Conservation (phyloP, 164 flowering plant genomes). For the Tetracentron sinense region DNA sequence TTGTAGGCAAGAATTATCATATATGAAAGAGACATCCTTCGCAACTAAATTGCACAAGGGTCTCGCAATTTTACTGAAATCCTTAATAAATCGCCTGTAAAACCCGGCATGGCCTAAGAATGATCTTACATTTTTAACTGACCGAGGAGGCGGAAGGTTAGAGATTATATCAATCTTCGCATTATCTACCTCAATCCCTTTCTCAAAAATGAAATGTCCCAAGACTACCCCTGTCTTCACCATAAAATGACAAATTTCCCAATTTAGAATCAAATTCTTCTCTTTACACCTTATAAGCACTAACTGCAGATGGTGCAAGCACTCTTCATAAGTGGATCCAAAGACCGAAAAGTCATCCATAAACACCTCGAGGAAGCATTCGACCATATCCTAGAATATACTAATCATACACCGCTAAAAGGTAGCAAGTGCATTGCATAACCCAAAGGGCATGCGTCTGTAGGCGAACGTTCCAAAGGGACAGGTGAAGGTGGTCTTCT, state of each 20-base stretch:
- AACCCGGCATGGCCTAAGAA: not conserved
- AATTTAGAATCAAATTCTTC: not conserved
- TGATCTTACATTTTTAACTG: not conserved
- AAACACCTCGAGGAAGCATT: not conserved
- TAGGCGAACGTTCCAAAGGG: not conserved
- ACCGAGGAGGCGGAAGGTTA: not conserved
- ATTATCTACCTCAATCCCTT: not conserved
- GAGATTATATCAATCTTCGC: not conserved
- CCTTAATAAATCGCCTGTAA: slow-evolving; percentile 12
- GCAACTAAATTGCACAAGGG: not conserved
- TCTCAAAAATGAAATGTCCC: not conserved
- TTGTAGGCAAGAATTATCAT: not conserved
- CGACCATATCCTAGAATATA: slow-evolving; percentile 1
- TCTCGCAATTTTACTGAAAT: slow-evolving; percentile 1
- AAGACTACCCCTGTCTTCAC: not conserved
- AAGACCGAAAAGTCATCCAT: slow-evolving; percentile 2
- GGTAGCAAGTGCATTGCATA: not conserved
- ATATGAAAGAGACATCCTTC: not conserved
- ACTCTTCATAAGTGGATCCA: not conserved
- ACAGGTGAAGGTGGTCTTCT: slow-evolving; percentile 5
- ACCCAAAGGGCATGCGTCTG: not conserved
- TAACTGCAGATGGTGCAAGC: not conserved
- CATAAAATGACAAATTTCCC: not conserved
- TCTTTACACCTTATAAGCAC: not conserved
- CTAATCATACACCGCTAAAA: not conserved